Conservation (phyloP, 2,329 filamentous ascomycete species). For the Fusarium nelsonii region DNA sequence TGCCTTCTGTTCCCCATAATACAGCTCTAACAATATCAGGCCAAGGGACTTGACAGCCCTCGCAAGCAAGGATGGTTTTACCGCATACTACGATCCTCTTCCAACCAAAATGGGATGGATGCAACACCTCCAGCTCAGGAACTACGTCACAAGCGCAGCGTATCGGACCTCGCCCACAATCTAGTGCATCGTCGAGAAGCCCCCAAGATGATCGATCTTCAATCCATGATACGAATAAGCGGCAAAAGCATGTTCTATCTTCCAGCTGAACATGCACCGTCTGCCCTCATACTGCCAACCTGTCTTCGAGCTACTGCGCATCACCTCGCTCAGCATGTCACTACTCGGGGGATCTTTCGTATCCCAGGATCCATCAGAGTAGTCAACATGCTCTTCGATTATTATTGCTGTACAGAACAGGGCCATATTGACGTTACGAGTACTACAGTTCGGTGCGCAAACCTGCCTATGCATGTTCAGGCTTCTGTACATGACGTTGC, state of each 20-base stretch:
- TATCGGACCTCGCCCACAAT: slow-evolving; percentile 66
- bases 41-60: slow-evolving; percentile 32
- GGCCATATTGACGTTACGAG: slow-evolving; percentile 64
- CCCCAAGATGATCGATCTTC: slow-evolving; percentile 64
- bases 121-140: slow-evolving; percentile 21
- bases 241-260: slow-evolving; percentile 73
- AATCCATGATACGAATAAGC: slow-evolving; percentile 71
- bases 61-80: slow-evolving; percentile 56
- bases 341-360: slow-evolving; percentile 71
- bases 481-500: slow-evolving; percentile 74
- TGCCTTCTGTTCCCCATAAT: background rate
- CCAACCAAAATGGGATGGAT: slow-evolving; percentile 27
- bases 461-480: slow-evolving; percentile 70
- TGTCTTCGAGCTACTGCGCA: slow-evolving; percentile 76
- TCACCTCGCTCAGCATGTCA: slow-evolving; percentile 68
- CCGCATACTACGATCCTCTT: slow-evolving; percentile 52
- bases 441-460: slow-evolving; percentile 72
- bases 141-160: slow-evolving; percentile 62
- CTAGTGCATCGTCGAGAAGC: slow-evolving; percentile 60
- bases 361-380: slow-evolving; percentile 70
- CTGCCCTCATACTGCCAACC: slow-evolving; percentile 70
- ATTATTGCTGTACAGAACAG: slow-evolving; percentile 67
- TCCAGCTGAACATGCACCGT: slow-evolving; percentile 68
- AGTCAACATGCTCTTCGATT: slow-evolving; percentile 71
- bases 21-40: slow-evolving; percentile 37